phyloP scores from a whole-genome alignment of 345 rosid genomes.

The Murraya koenigii region DNA sequence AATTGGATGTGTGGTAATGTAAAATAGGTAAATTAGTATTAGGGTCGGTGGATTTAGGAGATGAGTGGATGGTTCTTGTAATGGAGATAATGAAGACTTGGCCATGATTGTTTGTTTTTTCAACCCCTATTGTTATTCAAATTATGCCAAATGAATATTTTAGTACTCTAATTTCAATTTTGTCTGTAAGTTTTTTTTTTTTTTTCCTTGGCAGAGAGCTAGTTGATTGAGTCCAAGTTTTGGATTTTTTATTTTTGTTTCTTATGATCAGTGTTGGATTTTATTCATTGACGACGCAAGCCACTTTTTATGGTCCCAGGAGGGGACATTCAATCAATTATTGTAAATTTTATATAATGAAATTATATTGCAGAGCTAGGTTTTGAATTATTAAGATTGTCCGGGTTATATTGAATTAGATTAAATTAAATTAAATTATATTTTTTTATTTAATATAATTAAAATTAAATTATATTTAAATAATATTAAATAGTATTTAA shows the following conservation, averaged over 20 bases:
- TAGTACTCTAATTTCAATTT: background rate
- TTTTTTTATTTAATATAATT: no score
- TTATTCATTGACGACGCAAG: slow-evolving; percentile 4
- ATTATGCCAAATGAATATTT: background rate
- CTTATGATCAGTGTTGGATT: background rate
- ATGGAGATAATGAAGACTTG: slow-evolving; percentile 18
- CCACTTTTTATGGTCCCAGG: background rate
- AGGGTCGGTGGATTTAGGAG: background rate
- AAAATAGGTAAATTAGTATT: background rate
- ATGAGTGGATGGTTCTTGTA: background rate
- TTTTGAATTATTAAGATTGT: no score
- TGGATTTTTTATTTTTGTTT: no score
- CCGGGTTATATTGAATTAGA: no score
- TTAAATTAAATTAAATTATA: no score
- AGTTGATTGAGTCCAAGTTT: no score
- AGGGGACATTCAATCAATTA: background rate
- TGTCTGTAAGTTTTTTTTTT: background rate
- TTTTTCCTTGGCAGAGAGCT: no score
- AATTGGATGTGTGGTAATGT: no score
- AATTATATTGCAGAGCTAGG: background rate
- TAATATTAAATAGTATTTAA: no score
- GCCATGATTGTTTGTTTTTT: background rate
- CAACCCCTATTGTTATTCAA: background rate
- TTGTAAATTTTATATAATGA: no score
- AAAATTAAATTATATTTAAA: no score